Base-by-base conservation (phyloP, 1,139 yeast species). In the Yamadazyma dendronema region DNA sequence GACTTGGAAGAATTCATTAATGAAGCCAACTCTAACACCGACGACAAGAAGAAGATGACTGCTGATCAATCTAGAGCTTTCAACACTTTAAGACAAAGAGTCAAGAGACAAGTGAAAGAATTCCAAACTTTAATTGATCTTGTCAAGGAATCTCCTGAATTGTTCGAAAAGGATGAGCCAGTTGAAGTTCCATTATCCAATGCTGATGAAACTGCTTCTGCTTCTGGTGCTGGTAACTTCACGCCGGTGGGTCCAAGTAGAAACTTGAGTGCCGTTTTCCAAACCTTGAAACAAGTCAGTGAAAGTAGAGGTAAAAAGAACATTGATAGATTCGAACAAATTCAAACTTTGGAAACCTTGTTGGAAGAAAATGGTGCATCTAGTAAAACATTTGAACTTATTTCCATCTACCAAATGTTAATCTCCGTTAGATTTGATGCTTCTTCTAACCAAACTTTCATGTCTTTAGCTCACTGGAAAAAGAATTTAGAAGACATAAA, bases 261-360 rank as follows among this genome's bases (percentile, higher is more conserved):
- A 42, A 53, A 50, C 23, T 57, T 67, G 50, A 61, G 70, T 46
- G 71, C 73, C 16, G 81, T 90, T 38, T 88, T 90, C 71, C 72
- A 81, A 42, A 79, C 86, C 30, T 74, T 92, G 58, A 79, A 83
- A 58, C 67, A 79, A 38, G 81, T 94, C 44, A 71, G 86, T 46
- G 98, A 92, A 62, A 75, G 90, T 35, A 84, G 98, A 66, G 98
- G 98, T 72, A 90, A 90, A 72, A 92, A 88, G 74, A 88, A 87
- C 61, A 84, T 89, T 47, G 96, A 92, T 61, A 80, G 83, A 50
- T 66, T 61, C 44, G 96, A 86, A 60, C 96, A 92, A 63, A 77
- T 89, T 48, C 68, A 69, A 46, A 72, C 74, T 33, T 73, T 92
- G 57, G 96, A 86, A 62, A 70, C 71, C 31, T 72, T 88, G 47